These are phyloP conservation scores for Tephrocybe sp. DNA, from an alignment of 768 basidiomycete species.

Conservation along the genomic window DNA sequence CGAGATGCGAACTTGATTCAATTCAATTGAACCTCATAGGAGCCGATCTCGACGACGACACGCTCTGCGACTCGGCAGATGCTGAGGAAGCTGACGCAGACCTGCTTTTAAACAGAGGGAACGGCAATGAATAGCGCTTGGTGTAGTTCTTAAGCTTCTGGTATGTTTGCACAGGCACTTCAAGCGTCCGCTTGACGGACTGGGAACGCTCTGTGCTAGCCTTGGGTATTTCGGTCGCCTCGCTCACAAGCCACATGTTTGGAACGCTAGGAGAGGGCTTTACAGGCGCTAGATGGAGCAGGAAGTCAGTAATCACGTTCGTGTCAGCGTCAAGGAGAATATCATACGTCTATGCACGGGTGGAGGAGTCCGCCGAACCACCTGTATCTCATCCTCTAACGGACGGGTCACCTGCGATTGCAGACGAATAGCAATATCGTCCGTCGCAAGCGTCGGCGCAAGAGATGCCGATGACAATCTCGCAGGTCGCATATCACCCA, in stretches of 20 bases:
- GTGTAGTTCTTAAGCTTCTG: slow-evolving; percentile 40
- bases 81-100: background rate
- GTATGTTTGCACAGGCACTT: slow-evolving; percentile 25
- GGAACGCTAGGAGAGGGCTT: slow-evolving; percentile 29
- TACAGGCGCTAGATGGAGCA: background rate
- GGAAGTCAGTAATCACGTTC: background rate
- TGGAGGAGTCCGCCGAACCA: slow-evolving; percentile 29
- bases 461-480: slow-evolving; percentile 3
- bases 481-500: slow-evolving; percentile 17
- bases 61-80: background rate
- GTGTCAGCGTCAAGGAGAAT: background rate
- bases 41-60: slow-evolving; percentile 14
- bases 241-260: slow-evolving; percentile 48
- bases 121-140: slow-evolving; percentile 47
- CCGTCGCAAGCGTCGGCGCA: slow-evolving; percentile 20
- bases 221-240: slow-evolving; percentile 24
- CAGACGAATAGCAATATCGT: slow-evolving; percentile 27
- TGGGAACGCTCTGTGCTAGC: slow-evolving; percentile 27
- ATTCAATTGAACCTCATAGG: slow-evolving; percentile 6
- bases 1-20: no score
- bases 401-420: slow-evolving; percentile 13
- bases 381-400: slow-evolving; percentile 25
- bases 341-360: slow-evolving; percentile 4
- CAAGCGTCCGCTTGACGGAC: slow-evolving; percentile 8
- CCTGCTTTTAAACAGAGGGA: slow-evolving; percentile 32